Evolutionary conservation across 129 eudicot species (phyloP).

Genomic region (Flaveria sonorensis): DNA sequence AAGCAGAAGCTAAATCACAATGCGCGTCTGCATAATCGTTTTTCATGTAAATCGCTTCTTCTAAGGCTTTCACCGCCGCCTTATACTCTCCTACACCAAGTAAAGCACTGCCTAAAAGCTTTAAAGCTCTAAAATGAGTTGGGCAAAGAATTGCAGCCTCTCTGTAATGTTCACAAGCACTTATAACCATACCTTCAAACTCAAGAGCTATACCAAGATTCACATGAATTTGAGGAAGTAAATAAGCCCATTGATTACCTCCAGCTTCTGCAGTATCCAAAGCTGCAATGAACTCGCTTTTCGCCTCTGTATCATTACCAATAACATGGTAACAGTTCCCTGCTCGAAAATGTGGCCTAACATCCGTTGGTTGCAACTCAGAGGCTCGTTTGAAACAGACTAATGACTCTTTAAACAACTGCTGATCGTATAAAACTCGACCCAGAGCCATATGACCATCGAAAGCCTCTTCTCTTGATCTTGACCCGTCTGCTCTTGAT

Average conservation of each 20-base stretch:
- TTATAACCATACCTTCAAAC: constrained; percentile 88
- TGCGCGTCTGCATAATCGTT: constrained; percentile 96
- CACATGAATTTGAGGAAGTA: constrained; percentile 97
- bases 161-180: constrained; percentile 99
- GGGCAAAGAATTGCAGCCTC: constrained; percentile 99
- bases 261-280: constrained; percentile 93
- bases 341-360: constrained; percentile 87
- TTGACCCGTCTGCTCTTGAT: constrained; percentile 77
- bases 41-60: constrained; percentile 95
- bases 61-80: constrained; percentile 94
- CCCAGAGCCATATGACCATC: constrained; percentile 99
- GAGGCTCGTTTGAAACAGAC: constrained; percentile 84
- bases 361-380: constrained; percentile 85
- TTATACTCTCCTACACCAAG: constrained; percentile 97
- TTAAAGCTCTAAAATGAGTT: constrained; percentile 92
- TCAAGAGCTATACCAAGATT: constrained; percentile 93
- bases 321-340: constrained; percentile 88
- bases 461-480: constrained; percentile 84
- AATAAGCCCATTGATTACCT: constrained; percentile 95
- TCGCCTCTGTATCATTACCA: constrained; percentile 63
- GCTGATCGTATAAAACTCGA: constrained; percentile 73
- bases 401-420: constrained; percentile 71
- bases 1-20: constrained; percentile 96
- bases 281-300: constrained; percentile 74
- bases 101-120: constrained; percentile 97